A percentile compares a stretch with the other conserved stretches of the same genome.
Conservation (phyloP, 2,329 filamentous ascomycete genomes). For the Curvularia sp. region DNA sequence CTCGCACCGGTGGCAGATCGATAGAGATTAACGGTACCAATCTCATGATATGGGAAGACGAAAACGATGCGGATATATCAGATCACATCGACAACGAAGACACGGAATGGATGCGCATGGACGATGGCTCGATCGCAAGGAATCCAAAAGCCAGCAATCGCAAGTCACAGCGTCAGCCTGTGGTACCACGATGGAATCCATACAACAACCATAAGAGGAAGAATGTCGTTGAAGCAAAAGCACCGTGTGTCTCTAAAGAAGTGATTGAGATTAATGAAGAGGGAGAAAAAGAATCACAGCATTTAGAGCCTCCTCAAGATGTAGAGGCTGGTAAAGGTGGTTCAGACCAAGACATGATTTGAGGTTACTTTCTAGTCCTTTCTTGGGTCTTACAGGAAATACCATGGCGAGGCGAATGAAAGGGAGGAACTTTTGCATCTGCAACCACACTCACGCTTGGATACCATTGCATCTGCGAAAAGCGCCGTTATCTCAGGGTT, state of each 20-base stretch:
- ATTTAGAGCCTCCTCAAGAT: conserved; percentile 16
- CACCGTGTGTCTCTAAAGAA: conserved; percentile 34
- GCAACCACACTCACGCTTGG: conserved; percentile 29
- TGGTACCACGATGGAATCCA: conserved; percentile 44
- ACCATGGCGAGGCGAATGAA: neutral
- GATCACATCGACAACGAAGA: conserved; percentile 49
- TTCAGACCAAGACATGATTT: conserved; percentile 31
- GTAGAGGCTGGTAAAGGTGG: conserved; percentile 13
- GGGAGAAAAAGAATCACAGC: conserved; percentile 24
- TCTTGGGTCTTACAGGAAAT: neutral
- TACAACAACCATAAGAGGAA: conserved; percentile 44
- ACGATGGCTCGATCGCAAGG: conserved; percentile 49
- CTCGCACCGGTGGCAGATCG: conserved; percentile 48
- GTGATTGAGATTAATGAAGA: conserved; percentile 24
- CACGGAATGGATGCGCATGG: conserved; percentile 49
- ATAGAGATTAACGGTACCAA: conserved; percentile 50
- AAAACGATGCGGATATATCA: conserved; percentile 49
- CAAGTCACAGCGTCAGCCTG: conserved; percentile 35
- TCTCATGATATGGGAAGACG: conserved; percentile 52
- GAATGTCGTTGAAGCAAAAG: conserved; percentile 26
- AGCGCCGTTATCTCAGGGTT: neutral
- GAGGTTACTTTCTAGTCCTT: neutral
- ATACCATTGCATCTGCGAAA: conserved; percentile 21
- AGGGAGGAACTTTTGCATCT: conserved; percentile 16
- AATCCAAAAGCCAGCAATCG: conserved; percentile 47